Base-by-base conservation (phyloP, 2,329 filamentous ascomycete species). In the Sphaerulina musiva region DNA sequence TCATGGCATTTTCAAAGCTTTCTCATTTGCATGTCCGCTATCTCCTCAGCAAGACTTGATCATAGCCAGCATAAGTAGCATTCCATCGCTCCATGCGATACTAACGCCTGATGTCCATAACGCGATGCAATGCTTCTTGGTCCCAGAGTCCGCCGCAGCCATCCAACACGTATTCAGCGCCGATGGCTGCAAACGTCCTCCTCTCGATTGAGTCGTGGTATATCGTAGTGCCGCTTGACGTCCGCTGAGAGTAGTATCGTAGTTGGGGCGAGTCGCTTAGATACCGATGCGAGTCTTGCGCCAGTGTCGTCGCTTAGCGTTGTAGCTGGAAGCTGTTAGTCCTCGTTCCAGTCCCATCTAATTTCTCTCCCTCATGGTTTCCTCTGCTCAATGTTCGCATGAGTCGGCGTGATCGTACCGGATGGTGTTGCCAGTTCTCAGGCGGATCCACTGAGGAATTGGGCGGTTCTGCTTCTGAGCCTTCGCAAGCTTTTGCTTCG, bases 401-500 rank as follows among this genome's bases (percentile, higher is more conserved):
- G n/a, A n/a, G 20, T 41, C 39, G n/a, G 52, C 20, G 14, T 47
- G 29, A 55, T 79, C 86, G 80, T 89, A 98, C 93, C 92, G 88
- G 82, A 98, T 96, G 80, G 91, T 96, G 86, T 98, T 98, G 79
- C 85, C 87, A 72, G 93, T 97, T 77, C 92, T 87, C 74, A 98
- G 85, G 76, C 93, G 87, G 77, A 98, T 97, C 93, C 93, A 98
- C 84, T 98, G 93, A 67, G 93, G 93, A 76, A 98, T 96, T 70
- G 93, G 93, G 77, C 93, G 87, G 87, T 98, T 98, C 84, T 97
- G 92, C 86, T 95, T 97, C 84, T 97, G 92, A 76, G 93, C 93
- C 84, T 92, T 96, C 76, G 93, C 93, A 82, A 98, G 90, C 93
- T 98, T 98, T 80, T 95, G 87, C 91, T 98, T 98, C 80, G 91